Percentiles rank a stretch among this genome's conserved stretches.
Conservation (phyloP, 2,329 filamentous ascomycete species). For the Raffaelea arxii region DNA sequence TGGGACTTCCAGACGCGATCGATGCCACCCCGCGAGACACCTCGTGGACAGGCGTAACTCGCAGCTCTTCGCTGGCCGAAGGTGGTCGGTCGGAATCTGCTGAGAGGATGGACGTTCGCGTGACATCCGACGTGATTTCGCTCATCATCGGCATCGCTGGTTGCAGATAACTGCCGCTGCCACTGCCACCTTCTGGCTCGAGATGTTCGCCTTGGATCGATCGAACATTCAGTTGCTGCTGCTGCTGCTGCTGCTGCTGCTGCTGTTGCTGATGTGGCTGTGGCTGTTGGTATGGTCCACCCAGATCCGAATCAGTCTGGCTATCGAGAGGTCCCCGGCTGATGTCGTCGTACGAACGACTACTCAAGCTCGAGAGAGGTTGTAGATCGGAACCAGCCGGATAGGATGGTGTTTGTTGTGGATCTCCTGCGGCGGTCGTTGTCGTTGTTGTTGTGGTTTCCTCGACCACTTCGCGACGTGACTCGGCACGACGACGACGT, state of each 20-base stretch:
- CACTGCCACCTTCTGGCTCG: conserved; percentile 34
- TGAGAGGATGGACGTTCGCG: conserved; percentile 76
- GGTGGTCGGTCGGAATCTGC: conserved; percentile 65
- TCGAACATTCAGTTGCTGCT: too few relatives aligned
- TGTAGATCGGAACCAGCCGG: too few relatives aligned
- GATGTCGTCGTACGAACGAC: too few relatives aligned
- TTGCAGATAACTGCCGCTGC: conserved; percentile 36
- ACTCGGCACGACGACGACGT: conserved; percentile 41
- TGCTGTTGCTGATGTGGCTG: conserved; percentile 33
- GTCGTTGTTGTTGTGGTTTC: conserved; percentile 21
- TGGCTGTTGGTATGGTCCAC: too few relatives aligned
- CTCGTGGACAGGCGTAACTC: conserved; percentile 46
- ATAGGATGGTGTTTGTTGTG: too few relatives aligned
- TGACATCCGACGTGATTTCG: conserved; percentile 80
- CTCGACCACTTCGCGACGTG: conserved; percentile 35
- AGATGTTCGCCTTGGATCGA: conserved; percentile 28
- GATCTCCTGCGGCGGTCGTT: conserved; percentile 31
- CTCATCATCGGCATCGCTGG: conserved; percentile 83
- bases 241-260: conserved; percentile 35
- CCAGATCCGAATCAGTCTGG: conserved; percentile 9
- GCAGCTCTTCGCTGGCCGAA: conserved; percentile 53
- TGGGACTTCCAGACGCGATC: conserved; percentile 39
- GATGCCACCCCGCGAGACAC: conserved; percentile 49
- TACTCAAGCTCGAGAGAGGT: too few relatives aligned
- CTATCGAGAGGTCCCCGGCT: background rate